Evolutionary conservation across 108 stramenopile species (phyloP).

Genomic region (Conticribra weissflogii): DNA sequence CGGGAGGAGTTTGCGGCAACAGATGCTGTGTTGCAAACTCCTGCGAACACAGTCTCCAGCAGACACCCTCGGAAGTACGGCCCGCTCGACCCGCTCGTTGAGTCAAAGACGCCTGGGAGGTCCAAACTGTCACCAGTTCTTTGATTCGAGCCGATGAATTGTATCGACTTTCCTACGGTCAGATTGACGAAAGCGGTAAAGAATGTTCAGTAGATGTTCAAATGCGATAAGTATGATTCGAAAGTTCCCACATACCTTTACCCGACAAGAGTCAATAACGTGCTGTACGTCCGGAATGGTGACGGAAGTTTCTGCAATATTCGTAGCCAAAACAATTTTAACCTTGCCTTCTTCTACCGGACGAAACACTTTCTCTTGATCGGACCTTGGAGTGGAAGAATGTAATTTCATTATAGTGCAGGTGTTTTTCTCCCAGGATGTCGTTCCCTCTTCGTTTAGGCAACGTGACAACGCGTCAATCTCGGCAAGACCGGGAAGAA

Average conservation of each 20-base stretch:
- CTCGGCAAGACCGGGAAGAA: slow-evolving; percentile 88
- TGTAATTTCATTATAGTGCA: slow-evolving; percentile 74
- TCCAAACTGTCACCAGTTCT: slow-evolving; percentile 69
- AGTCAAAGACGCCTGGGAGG: slow-evolving; percentile 64
- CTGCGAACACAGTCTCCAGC: slow-evolving; percentile 78
- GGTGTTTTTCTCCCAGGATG: slow-evolving; percentile 14
- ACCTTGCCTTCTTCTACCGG: slow-evolving; percentile 53
- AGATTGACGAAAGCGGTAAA: too few relatives aligned
- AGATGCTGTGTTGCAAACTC: slow-evolving; percentile 42
- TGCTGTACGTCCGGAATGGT: slow-evolving; percentile 67
- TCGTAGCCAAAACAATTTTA: slow-evolving; percentile 88
- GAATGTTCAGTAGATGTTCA: too few relatives aligned
- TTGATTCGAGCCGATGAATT: slow-evolving; percentile 71
- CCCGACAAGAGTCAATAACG: slow-evolving; percentile 77
- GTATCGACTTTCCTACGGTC: slow-evolving; percentile 79
- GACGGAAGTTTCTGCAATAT: slow-evolving; percentile 87
- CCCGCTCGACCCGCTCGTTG: slow-evolving; percentile 95
- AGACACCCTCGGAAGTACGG: slow-evolving; percentile 72
- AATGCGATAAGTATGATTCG: too few relatives aligned
- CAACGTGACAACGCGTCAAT: slow-evolving; percentile 53
- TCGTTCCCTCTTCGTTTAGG: slow-evolving; percentile 29
- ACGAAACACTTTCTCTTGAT: slow-evolving; percentile 76
- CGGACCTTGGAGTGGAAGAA: slow-evolving; percentile 62
- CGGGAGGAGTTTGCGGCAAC: slow-evolving; percentile 70
- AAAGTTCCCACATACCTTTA: slow-evolving; percentile 54